phyloP scores from a whole-genome alignment of 345 rosid genomes.

The Hibiscus tridactylites region DNA sequence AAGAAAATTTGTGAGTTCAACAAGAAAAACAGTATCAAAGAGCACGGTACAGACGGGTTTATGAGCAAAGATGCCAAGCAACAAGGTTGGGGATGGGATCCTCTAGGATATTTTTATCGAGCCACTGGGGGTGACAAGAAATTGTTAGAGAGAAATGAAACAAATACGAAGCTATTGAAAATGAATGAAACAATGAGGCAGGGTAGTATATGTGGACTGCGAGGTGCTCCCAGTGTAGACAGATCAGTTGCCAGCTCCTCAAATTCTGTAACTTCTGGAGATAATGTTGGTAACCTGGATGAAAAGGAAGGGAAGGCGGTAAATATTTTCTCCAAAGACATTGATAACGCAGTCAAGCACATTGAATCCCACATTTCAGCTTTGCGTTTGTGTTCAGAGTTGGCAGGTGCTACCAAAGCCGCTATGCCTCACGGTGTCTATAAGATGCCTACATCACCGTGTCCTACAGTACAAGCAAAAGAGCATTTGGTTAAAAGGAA shows the following conservation, averaged over 20 bases:
- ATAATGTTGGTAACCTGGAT: background rate
- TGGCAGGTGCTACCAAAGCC: constrained; percentile 4
- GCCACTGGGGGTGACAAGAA: background rate
- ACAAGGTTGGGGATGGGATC: background rate
- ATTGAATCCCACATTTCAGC: constrained; percentile 35
- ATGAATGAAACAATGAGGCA: background rate
- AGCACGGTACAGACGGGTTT: background rate
- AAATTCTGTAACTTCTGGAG: background rate
- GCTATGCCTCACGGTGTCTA: background rate
- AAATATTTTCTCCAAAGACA: constrained; percentile 18
- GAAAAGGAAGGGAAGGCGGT: background rate
- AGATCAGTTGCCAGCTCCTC: constrained; percentile 12
- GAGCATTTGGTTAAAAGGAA: background rate
- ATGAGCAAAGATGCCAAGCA: background rate
- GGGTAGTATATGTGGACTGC: background rate
- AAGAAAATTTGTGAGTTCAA: background rate
- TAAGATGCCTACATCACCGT: background rate
- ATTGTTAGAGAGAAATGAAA: background rate
- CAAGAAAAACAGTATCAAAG: constrained; percentile 6
- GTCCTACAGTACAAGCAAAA: background rate
- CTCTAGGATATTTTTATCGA: background rate
- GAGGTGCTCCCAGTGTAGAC: background rate
- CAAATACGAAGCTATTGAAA: background rate
- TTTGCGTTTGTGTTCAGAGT: constrained; percentile 22
- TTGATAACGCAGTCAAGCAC: constrained; percentile 26